A percentile compares a stretch with the other conserved stretches of the same genome.
phyloP scores from a whole-genome alignment of 2,329 filamentous ascomycete genomes.

The Diaporthe sp. region DNA sequence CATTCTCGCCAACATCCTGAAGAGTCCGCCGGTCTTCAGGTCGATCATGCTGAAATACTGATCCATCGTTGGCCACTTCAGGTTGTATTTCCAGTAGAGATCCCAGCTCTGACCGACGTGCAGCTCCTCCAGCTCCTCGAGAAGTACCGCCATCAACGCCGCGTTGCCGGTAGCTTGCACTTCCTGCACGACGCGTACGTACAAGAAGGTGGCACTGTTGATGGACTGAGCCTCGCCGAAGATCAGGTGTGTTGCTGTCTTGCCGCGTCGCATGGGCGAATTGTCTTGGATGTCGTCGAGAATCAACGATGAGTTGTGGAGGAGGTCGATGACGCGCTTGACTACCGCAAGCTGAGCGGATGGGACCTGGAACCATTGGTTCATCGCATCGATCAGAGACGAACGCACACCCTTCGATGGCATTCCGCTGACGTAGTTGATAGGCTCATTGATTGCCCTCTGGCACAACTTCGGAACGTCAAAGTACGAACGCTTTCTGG shows the following conservation, averaged over 20 bases:
- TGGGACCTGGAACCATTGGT: conserved; percentile 1
- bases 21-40: conserved; percentile 20
- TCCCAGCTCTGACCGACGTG: conserved; percentile 46
- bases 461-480: background rate
- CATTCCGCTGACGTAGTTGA: conserved; percentile 10
- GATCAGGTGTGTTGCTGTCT: conserved; percentile 8
- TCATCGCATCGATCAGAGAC: conserved; percentile 10
- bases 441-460: conserved; percentile 6
- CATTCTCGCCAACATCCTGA: conserved; percentile 14
- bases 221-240: conserved; percentile 18
- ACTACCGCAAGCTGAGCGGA: background rate
- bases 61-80: conserved; percentile 38
- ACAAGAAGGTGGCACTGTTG: conserved; percentile 18
- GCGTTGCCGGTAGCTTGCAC: background rate
- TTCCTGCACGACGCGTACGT: background rate
- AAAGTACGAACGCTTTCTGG: background rate
- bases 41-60: conserved; percentile 48
- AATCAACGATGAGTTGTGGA: conserved; percentile 19
- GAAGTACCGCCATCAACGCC: background rate
- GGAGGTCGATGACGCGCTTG: conserved; percentile 3
- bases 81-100: conserved; percentile 44
- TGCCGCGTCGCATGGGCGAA: conserved; percentile 2
- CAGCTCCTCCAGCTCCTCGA: conserved; percentile 39
- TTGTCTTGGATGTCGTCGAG: conserved; percentile 26
- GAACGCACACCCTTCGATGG: conserved; percentile 16